Evolutionary conservation across 1,284 basidiomycete genomes (phyloP).

Genomic region (Tilletia horrida): DNA sequence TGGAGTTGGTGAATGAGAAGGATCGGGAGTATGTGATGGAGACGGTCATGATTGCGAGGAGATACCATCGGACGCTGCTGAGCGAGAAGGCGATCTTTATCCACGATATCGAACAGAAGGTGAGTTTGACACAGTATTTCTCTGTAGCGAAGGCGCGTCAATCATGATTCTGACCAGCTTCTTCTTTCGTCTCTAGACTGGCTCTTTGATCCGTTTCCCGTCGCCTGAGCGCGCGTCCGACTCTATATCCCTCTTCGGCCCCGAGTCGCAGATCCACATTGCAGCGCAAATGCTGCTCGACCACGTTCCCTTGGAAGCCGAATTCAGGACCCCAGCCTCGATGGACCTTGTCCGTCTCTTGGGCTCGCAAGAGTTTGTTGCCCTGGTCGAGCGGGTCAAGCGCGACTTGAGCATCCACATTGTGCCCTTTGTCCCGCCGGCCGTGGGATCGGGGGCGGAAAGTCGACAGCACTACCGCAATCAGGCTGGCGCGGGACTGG

Average conservation of each 20-base stretch:
- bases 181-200: conserved; percentile 60
- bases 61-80: conserved; percentile 88
- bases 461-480: conserved; percentile 32
- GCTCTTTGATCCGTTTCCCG: conserved; percentile 88
- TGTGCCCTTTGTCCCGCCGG: conserved; percentile 63
- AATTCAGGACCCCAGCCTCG: conserved; percentile 79
- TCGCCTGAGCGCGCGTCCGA: conserved; percentile 91
- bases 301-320: conserved; percentile 94
- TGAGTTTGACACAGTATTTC: no score
- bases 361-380: conserved; percentile 72
- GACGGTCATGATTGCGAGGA: conserved; percentile 83
- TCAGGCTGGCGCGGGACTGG: conserved; percentile 57
- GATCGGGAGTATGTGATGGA: conserved; percentile 96
- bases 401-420: conserved; percentile 88
- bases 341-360: conserved; percentile 72
- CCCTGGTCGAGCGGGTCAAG: conserved; percentile 82
- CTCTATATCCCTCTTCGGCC: conserved; percentile 86
- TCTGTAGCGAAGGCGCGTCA: not conserved
- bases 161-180: not conserved
- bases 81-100: conserved; percentile 97
- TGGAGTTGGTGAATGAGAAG: conserved; percentile 96
- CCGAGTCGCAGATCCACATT: conserved; percentile 93
- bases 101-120: conserved; percentile 88
- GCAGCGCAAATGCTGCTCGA: conserved; percentile 90
- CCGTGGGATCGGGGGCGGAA: not conserved